These are phyloP conservation scores for Passiflora organensis DNA, from an alignment of 345 rosid species.

Conservation along the genomic window DNA sequence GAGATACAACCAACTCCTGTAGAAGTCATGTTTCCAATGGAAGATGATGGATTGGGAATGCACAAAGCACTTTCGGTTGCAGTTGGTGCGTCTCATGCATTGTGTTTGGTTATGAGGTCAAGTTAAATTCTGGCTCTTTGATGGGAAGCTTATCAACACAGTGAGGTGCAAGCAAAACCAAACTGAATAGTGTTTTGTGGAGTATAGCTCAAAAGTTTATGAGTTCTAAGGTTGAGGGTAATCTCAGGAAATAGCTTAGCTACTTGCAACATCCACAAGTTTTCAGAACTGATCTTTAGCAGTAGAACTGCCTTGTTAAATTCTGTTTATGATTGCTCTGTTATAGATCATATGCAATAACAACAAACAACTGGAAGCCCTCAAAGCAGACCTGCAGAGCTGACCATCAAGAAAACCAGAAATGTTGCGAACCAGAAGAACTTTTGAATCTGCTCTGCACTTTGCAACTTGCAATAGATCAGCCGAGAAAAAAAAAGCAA, in stretches of 20 bases:
- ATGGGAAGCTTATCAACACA: background rate
- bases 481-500: background rate
- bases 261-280: no score
- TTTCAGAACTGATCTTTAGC: no score
- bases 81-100: slow-evolving; percentile 83
- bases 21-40: slow-evolving; percentile 66
- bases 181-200: background rate
- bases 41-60: slow-evolving; percentile 56
- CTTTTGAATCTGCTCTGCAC: no score
- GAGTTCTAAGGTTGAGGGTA: background rate
- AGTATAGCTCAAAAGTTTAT: background rate
- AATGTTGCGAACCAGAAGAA: no score
- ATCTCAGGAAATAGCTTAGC: no score
- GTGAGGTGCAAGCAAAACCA: background rate
- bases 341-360: no score
- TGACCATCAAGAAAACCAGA: no score
- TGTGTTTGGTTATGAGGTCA: slow-evolving; percentile 69
- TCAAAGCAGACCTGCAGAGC: no score
- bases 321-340: no score
- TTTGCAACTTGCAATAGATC: no score
- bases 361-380: no score
- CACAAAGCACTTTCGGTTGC: slow-evolving; percentile 60
- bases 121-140: background rate
- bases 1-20: slow-evolving; percentile 62
- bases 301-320: no score